Evolutionary conservation across 2,329 filamentous ascomycete genomes (phyloP), one percentile per base, ranked within the genome.

Genomic region (Calonectria montana): DNA sequence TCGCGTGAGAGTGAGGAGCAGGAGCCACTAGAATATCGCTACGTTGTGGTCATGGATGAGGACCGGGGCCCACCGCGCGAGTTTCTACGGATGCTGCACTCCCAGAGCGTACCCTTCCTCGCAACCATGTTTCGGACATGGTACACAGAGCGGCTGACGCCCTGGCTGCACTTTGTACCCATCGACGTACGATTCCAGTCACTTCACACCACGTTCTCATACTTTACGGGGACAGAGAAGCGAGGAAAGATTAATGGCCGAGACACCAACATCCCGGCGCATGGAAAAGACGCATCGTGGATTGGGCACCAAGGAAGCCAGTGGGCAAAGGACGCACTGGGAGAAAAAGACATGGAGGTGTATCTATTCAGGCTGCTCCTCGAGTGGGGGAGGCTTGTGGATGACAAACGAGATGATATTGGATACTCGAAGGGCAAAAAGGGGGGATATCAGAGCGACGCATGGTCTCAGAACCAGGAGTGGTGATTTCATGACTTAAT

Each of bases 111-210:
- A 6, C 93, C 94, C 0, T 90, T 97, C 79, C 88, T 94, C 74
- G 90, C 91, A 1, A 91, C 91, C 0, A 86, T 96, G 8, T 96
- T 96, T 82, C 89, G 91, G 27, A 91, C 94, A 79, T 97, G 94
- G 94, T 94, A 92, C 82, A 93, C 94, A 70, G 91, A 92, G 62
- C 90, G 94, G 7, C 83, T 97, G 18, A 89, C 88, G 70, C 90
- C 94, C 0, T 97, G 94, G 94, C 85, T 92, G 53, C 94, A 97
- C 80, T 97, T 95, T 77, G 92, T 96, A 2, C 94, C 94, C 10
- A 83, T 96, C 18, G 94, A 97, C 80, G 76, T 93, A 2, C 88
- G 94, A 3, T 90, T 94, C 23, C 93, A 95, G 72, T 93, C 90
- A 1, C 83, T 97, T 47, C 94, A 94, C 85, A 91, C 90, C 73